Percentiles rank a stretch among this genome's conserved stretches.
Evolutionary conservation across 306 rosid genomes (phyloP).

Genomic region (Malus sylvestris): DNA sequence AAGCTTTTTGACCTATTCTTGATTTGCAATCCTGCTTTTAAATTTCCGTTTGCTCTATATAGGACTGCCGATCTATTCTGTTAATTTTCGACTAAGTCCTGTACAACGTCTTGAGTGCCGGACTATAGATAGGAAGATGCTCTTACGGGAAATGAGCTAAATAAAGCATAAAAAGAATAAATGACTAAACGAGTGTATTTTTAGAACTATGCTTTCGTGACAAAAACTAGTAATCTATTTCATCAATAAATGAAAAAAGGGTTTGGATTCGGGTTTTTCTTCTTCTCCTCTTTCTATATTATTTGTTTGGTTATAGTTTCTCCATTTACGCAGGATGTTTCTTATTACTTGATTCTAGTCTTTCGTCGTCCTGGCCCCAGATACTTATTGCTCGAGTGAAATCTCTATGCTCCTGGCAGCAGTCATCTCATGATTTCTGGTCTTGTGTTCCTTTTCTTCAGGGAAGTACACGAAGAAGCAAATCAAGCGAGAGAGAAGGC

Average conservation of each 20-base stretch:
- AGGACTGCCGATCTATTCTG: background rate
- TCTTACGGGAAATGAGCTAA: background rate
- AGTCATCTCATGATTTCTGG: background rate
- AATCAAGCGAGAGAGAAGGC: conserved; percentile 74
- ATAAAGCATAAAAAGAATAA: background rate
- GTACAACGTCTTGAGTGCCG: background rate
- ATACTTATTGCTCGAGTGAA: background rate
- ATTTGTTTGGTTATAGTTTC: background rate
- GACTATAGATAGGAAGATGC: background rate
- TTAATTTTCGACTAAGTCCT: background rate
- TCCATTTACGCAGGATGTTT: background rate
- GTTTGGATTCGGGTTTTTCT: background rate
- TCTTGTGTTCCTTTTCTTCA: conserved; percentile 17
- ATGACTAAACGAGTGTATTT: background rate
- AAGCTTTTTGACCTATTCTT: background rate
- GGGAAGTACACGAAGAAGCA: conserved; percentile 95
- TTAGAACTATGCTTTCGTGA: background rate
- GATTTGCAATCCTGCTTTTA: background rate
- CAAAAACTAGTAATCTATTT: background rate
- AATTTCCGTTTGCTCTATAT: background rate
- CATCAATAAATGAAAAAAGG: background rate
- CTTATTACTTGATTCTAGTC: background rate
- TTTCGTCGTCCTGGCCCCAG: background rate
- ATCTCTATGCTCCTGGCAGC: background rate
- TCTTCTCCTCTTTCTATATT: background rate